Percentiles rank a stretch among this genome's conserved stretches.
Conservation (phyloP, 768 basidiomycete species). For the Tephrocybe sp. region DNA sequence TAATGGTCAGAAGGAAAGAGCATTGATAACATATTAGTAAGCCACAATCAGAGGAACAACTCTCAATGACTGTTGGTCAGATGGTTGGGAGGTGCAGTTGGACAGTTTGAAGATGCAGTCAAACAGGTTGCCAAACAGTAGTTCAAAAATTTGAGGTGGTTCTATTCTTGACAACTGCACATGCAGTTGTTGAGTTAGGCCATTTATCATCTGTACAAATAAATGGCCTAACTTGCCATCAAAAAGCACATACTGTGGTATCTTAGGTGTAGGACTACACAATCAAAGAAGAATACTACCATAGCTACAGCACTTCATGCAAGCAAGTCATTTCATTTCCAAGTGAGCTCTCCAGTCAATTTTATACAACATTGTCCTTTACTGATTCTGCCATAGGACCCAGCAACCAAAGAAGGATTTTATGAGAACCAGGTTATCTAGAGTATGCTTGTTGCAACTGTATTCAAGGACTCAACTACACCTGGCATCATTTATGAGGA, state of each 20-base stretch:
- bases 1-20: too few species aligned
- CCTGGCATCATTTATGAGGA: conserved; percentile 1
- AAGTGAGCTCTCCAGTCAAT: neutral
- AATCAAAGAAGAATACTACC: neutral
- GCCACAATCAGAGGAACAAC: too few species aligned
- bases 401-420: neutral
- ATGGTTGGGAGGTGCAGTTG: too few species aligned
- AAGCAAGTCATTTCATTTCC: neutral
- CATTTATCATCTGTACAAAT: neutral
- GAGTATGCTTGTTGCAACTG: neutral
- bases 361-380: neutral
- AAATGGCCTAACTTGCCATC: neutral
- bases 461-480: conserved; percentile 9
- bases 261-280: too few species aligned
- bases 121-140: too few species aligned
- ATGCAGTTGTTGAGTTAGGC: neutral
- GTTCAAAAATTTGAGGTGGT: neutral
- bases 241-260: too few species aligned
- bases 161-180: neutral
- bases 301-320: neutral
- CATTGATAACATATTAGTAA: too few species aligned
- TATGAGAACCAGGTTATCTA: conserved; percentile 1
- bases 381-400: neutral
- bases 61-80: too few species aligned
- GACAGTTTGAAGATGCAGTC: too few species aligned